phyloP scores from a whole-genome alignment of 1,139 yeast species.

The Nadsonia starkeyi-henricii region DNA sequence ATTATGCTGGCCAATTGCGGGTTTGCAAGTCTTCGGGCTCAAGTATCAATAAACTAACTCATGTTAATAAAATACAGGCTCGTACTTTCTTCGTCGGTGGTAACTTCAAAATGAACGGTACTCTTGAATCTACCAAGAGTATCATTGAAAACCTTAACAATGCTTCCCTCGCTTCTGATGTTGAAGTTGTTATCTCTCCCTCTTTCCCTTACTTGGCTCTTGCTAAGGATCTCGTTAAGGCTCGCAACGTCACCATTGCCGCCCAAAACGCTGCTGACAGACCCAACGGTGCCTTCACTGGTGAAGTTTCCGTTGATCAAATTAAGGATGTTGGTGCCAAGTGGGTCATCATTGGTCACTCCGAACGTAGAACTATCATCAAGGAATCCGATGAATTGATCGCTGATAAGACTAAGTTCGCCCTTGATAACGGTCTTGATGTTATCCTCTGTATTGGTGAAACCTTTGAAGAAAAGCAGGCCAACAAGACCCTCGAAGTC shows the following conservation, averaged over 20 bases:
- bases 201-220: slow-evolving; percentile 84
- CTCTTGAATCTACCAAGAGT: slow-evolving; percentile 68
- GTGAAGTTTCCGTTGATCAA: slow-evolving; percentile 85
- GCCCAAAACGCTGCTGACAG: slow-evolving; percentile 86
- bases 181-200: slow-evolving; percentile 90
- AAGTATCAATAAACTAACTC: slow-evolving; percentile 7
- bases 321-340: slow-evolving; percentile 82
- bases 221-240: slow-evolving; percentile 60
- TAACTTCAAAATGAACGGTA: slow-evolving; percentile 97
- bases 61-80: slow-evolving; percentile 32
- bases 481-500: slow-evolving; percentile 73
- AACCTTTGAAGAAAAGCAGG: slow-evolving; percentile 87
- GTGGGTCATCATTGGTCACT: slow-evolving; percentile 97
- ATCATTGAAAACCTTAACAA: slow-evolving; percentile 74
- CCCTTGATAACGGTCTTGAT: slow-evolving; percentile 73
- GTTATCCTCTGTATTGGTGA: slow-evolving; percentile 97
- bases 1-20: slow-evolving; percentile 5
- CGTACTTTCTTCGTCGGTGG: slow-evolving; percentile 93
- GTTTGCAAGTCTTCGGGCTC: slow-evolving; percentile 13
- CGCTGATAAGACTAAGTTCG: slow-evolving; percentile 91
- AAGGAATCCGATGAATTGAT: slow-evolving; percentile 83
- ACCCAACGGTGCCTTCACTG: slow-evolving; percentile 94
- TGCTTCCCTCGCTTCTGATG: slow-evolving; percentile 57
- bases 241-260: slow-evolving; percentile 57
- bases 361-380: slow-evolving; percentile 93